Base-by-base conservation (phyloP, 352 stramenopile species). In the Globisporangium sylvaticum region DNA sequence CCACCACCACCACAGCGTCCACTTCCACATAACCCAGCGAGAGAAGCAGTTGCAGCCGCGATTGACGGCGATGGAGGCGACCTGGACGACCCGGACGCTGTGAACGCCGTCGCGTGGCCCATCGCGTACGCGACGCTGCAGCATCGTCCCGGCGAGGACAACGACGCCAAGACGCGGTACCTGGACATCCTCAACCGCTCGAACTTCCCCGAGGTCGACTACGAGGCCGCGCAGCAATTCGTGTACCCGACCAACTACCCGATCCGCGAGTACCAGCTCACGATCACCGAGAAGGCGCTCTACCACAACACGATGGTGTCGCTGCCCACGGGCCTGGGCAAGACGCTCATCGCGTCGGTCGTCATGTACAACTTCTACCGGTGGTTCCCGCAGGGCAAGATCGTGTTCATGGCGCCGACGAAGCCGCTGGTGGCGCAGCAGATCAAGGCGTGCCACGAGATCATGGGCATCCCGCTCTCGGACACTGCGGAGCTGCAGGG, bases 361-460 rank as follows among this genome's bases (percentile, higher is more conserved):
- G 97, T 99, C 44, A 99, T 99, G 95, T 99, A 99, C 84, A 99
- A 99, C 85, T 99, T 96, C 71, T 98, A 99, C 74, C 85, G 97
- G 5, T 99, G 97, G 97, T 99, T 99, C 76, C 96, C 97, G 6
- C 77, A 71, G 6, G 90, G 90, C 18, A 96, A 97, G 59, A 94
- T 98, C 48, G 92, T 98, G n/a, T 99, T 99, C 78, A 95, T 99
- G 77, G 98, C 98, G 5, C 98, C 97, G 0, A 99, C 98, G 8
- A 93, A 98, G 75, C 97, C 98, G 4, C 77, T 99, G 24, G 97
- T 99, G 25, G 88, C 89, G 27, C 98, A 99, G 75, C 98, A 99
- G 83, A 97, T 99, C 55, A 73, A 97, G 62, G 97, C 97, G 15
- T 99, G 97, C 67, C 83, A 97, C 65, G 84, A 96, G 55, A 96